These are phyloP conservation scores for Colletotrichum sp. DNA, from an alignment of 2,329 filamentous ascomycete genomes.

Conservation along the genomic window DNA sequence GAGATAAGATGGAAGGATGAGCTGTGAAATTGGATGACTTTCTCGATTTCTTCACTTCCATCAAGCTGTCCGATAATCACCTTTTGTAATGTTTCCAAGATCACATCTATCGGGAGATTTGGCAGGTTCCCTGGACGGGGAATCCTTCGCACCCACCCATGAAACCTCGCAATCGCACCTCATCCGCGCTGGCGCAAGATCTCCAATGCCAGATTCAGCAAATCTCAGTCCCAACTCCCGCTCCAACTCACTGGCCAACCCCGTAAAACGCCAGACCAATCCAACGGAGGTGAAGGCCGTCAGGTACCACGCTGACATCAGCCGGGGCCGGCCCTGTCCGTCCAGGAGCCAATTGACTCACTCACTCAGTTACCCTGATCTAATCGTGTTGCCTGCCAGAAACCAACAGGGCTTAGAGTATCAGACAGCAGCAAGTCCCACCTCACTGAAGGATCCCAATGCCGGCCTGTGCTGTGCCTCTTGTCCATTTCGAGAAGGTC, in stretches of 20 bases:
- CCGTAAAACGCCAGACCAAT: background rate
- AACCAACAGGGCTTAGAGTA: background rate
- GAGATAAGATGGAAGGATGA: background rate
- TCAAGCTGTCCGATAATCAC: background rate
- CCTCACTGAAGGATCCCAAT: no score
- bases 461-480: background rate
- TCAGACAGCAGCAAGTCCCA: background rate
- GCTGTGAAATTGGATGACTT: background rate
- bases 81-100: background rate
- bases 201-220: background rate
- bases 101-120: background rate
- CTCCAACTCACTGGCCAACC: background rate
- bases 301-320: background rate
- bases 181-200: background rate
- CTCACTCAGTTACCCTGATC: background rate
- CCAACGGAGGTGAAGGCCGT: background rate
- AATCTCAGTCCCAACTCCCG: background rate
- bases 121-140: background rate
- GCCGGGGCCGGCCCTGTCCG: background rate
- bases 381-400: background rate
- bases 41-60: background rate
- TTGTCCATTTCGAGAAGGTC: slow-evolving; percentile 7
- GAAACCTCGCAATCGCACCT: background rate
- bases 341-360: background rate
- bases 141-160: background rate